A percentile compares a stretch with the other conserved stretches of the same genome.
These are phyloP conservation scores for Schizochytrium sp. DNA, from an alignment of 108 stramenopile genomes.

Conservation along the genomic window DNA sequence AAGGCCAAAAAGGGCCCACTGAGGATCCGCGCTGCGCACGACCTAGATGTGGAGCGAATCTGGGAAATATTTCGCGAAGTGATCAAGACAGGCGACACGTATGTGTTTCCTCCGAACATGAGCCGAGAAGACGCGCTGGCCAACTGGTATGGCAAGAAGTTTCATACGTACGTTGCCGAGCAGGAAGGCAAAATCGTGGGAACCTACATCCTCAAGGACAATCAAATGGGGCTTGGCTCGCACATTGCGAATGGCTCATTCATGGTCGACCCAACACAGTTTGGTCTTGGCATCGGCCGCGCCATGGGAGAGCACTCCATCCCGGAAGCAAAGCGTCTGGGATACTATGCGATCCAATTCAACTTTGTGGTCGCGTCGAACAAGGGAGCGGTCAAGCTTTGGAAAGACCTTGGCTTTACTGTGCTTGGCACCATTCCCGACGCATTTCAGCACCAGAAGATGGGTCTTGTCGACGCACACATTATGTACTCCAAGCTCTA, in stretches of 20 bases:
- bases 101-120: neutral
- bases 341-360: neutral
- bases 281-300: neutral
- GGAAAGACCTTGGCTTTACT: neutral
- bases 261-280: neutral
- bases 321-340: neutral
- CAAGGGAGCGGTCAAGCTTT: neutral
- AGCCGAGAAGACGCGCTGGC: neutral
- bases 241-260: neutral
- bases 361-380: neutral
- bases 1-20: too few species aligned
- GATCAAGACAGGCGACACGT: neutral
- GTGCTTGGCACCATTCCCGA: neutral
- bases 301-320: neutral
- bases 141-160: neutral
- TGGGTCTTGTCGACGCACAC: neutral
- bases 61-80: neutral
- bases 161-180: neutral
- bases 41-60: neutral
- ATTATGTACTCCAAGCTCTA: neutral
- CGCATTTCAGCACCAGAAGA: neutral
- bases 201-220: neutral
- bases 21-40: neutral
- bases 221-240: neutral
- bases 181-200: neutral